Conservation (phyloP, 306 rosid genomes). For the Acacia acuminata region DNA sequence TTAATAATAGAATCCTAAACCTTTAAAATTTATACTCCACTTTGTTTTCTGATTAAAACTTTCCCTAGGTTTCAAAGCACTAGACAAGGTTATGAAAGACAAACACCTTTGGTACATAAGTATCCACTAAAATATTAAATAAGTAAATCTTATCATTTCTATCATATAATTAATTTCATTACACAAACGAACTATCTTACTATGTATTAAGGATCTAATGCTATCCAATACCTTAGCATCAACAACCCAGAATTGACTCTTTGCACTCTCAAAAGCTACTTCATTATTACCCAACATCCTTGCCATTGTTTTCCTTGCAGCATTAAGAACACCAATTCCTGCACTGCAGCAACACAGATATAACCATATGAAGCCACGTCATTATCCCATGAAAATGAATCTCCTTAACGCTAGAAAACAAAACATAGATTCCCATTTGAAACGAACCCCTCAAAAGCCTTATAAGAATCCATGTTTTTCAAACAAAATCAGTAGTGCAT, state of each 20-base stretch:
- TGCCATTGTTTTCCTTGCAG: conserved; percentile 97
- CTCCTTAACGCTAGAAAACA: conserved; percentile 5
- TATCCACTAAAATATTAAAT: conserved; percentile 10
- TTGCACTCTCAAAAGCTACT: conserved; percentile 80
- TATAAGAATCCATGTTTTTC: not conserved
- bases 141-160: not conserved
- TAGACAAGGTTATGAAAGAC: not conserved
- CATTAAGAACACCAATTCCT: conserved; percentile 92
- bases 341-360: conserved; percentile 71
- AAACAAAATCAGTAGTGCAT: not conserved
- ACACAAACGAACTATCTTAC: not conserved
- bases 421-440: not conserved
- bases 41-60: not conserved
- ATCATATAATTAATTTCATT: conserved; percentile 10
- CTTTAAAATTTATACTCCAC: not conserved
- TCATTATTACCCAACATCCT: conserved; percentile 97
- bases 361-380: conserved; percentile 28
- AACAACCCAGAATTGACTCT: conserved; percentile 97
- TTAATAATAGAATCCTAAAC: not conserved
- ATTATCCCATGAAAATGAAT: conserved; percentile 23
- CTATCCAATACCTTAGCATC: conserved; percentile 72
- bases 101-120: not conserved
- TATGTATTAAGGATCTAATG: conserved; percentile 22
- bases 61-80: not conserved
- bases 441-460: not conserved